Evolutionary conservation across 2,329 filamentous ascomycete genomes (phyloP).

Genomic region (Colletotrichum spinosum): DNA sequence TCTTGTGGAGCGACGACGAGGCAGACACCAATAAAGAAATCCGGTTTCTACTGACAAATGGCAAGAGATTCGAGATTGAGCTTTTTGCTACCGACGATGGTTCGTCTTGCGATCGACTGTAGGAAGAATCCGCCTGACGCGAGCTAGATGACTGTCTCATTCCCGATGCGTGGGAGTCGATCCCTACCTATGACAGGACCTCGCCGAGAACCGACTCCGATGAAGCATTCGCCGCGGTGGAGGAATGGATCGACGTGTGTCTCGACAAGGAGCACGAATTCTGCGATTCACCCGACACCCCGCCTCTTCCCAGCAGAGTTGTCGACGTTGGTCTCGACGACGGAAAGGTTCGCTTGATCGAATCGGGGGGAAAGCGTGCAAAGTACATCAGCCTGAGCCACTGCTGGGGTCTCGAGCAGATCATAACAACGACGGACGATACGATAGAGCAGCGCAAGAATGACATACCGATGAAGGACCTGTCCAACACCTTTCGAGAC

Average conservation of each 20-base stretch:
- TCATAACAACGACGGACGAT: slow-evolving; percentile 2
- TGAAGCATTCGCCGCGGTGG: neutral
- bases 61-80: neutral
- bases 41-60: neutral
- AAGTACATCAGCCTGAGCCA: slow-evolving; percentile 37
- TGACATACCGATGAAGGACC: slow-evolving; percentile 6
- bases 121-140: neutral
- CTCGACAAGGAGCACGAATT: neutral
- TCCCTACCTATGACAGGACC: neutral
- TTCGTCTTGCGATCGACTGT: neutral
- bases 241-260: neutral
- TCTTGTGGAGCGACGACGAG: neutral
- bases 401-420: slow-evolving; percentile 35
- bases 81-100: neutral
- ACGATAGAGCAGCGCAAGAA: slow-evolving; percentile 13
- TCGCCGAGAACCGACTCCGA: neutral
- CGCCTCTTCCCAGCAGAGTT: neutral
- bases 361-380: neutral
- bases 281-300: neutral
- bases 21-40: neutral
- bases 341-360: neutral
- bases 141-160: neutral
- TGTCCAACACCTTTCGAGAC: slow-evolving; percentile 41
- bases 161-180: neutral
- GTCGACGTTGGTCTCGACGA: neutral